Base-by-base conservation (phyloP, 495 filamentous ascomycete genomes). In the Xanthoparmelia taractica region DNA sequence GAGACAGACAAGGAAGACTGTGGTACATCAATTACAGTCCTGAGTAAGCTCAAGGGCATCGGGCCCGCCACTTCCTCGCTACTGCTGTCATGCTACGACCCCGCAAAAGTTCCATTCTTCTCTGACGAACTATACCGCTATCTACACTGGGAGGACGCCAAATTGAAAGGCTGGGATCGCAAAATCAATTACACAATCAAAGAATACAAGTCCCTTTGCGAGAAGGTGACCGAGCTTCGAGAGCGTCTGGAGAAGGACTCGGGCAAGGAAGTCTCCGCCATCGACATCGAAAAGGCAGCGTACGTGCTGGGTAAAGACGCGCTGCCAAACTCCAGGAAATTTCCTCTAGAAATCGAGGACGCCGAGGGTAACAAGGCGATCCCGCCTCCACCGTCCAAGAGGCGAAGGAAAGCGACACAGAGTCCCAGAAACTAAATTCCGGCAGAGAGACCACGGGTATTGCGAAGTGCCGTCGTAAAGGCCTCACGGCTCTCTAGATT, bases 281-380 rank as follows among this genome's bases (percentile, higher is more conserved):
- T 82, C 18, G 79, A 86, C 13, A 67, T 87, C 23, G 85, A 88
- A 66, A 83, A 79, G 45, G 81, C 81, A 20, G 85, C 84, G 6
- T 86, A 80, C 62, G 81, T 82, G 34, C 29, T 69, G 3, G 65
- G 45, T 3, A 63, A 62, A 40, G 57, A 63, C 36, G 57, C 48
- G 41, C 40, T 58, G 34, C 15, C 33, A 38, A 15, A 11, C 2
- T 25, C 56, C 15, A 15, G 25, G 18, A 41, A 57, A 36, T 23
- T 20, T 25, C 31, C 43, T 10, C 4, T 34, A 2, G 54, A 60
- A 12, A 23, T 20, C 1, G 37, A 41, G 8, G 27, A 65, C 23
- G 38, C 29, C 7, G 60, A 60, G 45, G 18, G 23, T 8, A 31
- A 63, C n/a, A 57, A 59, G 10, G 55, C 50, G 5, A 29, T 62